Base-by-base conservation (phyloP, 2,329 filamentous ascomycete species). In the Fusarium tjaetaba region DNA sequence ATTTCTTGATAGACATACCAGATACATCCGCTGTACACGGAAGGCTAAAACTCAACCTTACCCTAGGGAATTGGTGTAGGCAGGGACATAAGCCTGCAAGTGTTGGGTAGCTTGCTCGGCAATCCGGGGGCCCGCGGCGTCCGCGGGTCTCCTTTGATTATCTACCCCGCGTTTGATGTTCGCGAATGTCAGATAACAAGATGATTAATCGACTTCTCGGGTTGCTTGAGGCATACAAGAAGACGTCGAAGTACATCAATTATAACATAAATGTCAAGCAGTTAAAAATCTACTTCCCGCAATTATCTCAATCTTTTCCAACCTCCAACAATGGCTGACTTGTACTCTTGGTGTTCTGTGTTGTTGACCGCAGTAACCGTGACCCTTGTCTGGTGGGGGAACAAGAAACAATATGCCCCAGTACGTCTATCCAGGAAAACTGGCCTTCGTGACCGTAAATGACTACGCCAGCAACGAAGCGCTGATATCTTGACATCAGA, bases 161-260 rank as follows among this genome's bases (percentile, higher is more conserved):
- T 2, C 7, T 52, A 52, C 49, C 49, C 49, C 32, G 49, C 49
- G n/a, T 26, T 36, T 1, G 3, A 38, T 28, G 9, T 52, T 26
- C 2, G 15, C 0, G n/a, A 2, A 53, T 26, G 8, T 14, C 0
- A 22, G 18, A 26, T 11, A 5, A 3, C 5, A 22, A 5, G 6
- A 14, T 13, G 8, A 52, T 22, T 15, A 8, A 30, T 30, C 28
- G 7, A 30, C 28, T 30, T 30, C 22, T 26, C 13, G 16, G 16
- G n/a, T 16, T 38, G 4, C 49, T 26, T 26, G 32, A 9, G 22
- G 4, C 11, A 18, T 36, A 22, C 1, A 36, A 36, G 8, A 4
- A 16, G 18, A 6, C 24, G 5, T 15, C 7, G 5, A 39, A 32
- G 28, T 30, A 8, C 7, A 30, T 30, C 28, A 30, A 7, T 30